A percentile compares a stretch with the other conserved stretches of the same genome.
These are phyloP conservation scores for Hanseniaspora lindneri DNA, from an alignment of 805 yeast genomes.

Conservation along the genomic window DNA sequence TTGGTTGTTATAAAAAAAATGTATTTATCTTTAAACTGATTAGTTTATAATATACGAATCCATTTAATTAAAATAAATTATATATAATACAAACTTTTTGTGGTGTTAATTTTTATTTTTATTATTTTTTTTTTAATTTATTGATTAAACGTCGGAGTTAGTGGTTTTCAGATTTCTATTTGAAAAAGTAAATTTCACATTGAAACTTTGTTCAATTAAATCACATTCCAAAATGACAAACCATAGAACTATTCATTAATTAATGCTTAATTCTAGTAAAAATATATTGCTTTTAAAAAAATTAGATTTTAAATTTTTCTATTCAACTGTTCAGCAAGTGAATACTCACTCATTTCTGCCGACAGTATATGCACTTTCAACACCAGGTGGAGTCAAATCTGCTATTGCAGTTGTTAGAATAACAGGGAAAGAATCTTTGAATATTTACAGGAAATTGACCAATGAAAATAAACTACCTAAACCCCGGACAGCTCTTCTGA, in stretches of 20 bases:
- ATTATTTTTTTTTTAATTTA: background rate
- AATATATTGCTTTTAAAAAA: no score
- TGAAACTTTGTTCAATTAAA: no score
- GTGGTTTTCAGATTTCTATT: no score
- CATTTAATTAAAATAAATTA: no score
- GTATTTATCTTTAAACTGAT: no score
- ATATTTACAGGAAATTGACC: slow-evolving; percentile 40
- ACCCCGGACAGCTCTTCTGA: slow-evolving; percentile 46
- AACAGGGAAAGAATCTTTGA: slow-evolving; percentile 54
- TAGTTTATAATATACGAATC: no score
- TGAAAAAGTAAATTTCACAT: no score
- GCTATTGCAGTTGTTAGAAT: slow-evolving; percentile 81
- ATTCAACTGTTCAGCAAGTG: background rate
- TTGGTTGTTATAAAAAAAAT: no score
- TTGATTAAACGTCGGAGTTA: background rate
- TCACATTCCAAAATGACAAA: no score
- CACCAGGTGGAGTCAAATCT: slow-evolving; percentile 57
- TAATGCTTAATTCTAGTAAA: no score
- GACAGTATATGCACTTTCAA: slow-evolving; percentile 84
- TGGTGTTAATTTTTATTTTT: background rate
- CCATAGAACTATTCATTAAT: no score
- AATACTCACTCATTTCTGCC: slow-evolving; percentile 28
- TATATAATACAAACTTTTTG: background rate
- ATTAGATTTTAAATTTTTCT: background rate
- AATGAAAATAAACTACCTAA: slow-evolving; percentile 29